Conservation (phyloP, 352 stramenopile species). For the Pythium brachiatum region DNA sequence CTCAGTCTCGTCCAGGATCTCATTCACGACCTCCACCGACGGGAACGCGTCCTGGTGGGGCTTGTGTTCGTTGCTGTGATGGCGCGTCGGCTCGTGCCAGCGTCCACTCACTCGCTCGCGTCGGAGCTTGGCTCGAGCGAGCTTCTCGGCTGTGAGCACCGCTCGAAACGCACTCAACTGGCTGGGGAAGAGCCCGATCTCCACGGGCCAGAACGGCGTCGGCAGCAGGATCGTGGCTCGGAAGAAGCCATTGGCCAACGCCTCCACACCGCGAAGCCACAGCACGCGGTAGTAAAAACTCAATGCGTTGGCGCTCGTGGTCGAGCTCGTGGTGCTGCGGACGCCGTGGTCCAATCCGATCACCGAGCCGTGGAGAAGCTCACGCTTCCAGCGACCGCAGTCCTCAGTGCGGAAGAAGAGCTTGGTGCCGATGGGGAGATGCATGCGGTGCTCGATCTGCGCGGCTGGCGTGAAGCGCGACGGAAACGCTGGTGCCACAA, state of each 20-base stretch:
- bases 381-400: slow-evolving; percentile 43
- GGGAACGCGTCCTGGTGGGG: slow-evolving; percentile 29
- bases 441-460: slow-evolving; percentile 30
- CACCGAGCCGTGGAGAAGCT: slow-evolving; percentile 55
- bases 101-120: slow-evolving; percentile 38
- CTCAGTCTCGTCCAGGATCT: slow-evolving; percentile 50
- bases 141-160: slow-evolving; percentile 50
- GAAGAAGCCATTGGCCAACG: slow-evolving; percentile 65
- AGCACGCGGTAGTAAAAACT: slow-evolving; percentile 55
- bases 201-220: slow-evolving; percentile 35
- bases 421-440: slow-evolving; percentile 35
- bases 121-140: slow-evolving; percentile 43
- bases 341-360: slow-evolving; percentile 29
- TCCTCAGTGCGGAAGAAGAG: slow-evolving; percentile 57
- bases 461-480: slow-evolving; percentile 16
- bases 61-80: not conserved
- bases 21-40: slow-evolving; percentile 33
- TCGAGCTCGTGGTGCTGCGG: not conserved
- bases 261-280: slow-evolving; percentile 64
- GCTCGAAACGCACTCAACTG: slow-evolving; percentile 56
- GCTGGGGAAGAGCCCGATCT: slow-evolving; percentile 53
- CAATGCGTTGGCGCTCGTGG: not conserved
- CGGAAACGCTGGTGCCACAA: not conserved
- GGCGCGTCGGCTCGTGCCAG: slow-evolving; percentile 3
- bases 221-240: slow-evolving; percentile 47